Conservation (phyloP, 257 asterid genomes). For the Solanum etuberosum region DNA sequence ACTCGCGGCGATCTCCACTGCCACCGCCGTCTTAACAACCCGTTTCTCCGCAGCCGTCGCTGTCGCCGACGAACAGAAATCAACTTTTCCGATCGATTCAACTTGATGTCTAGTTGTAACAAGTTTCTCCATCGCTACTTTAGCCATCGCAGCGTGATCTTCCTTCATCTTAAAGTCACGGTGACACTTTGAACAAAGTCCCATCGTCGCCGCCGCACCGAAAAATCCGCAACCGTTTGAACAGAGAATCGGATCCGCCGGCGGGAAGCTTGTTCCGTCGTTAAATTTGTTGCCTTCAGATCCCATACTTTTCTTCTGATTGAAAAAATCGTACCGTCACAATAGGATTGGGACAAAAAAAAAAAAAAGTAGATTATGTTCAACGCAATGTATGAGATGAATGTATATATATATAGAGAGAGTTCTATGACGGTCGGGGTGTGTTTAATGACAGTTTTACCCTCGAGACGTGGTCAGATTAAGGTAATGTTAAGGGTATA, state of each 20-base stretch:
- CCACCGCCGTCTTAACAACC: not conserved
- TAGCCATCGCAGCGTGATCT: slow-evolving; percentile 20
- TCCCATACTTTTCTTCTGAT: slow-evolving; percentile 8
- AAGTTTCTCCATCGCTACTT: slow-evolving; percentile 23
- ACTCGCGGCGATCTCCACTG: not conserved
- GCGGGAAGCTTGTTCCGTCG: slow-evolving; percentile 21
- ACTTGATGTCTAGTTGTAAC: not conserved
- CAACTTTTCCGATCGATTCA: not conserved
- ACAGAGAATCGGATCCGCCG: slow-evolving; percentile 27
- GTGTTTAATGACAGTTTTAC: not conserved
- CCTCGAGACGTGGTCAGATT: not conserved
- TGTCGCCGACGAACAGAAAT: not conserved
- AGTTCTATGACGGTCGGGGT: not conserved
- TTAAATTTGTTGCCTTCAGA: slow-evolving; percentile 30
- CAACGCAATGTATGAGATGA: not conserved
- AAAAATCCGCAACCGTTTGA: slow-evolving; percentile 39
- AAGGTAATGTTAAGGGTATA: not conserved
- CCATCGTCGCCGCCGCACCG: slow-evolving; percentile 34
- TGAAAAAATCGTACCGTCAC: not conserved
- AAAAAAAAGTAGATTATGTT: not conserved
- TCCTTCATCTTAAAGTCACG: slow-evolving; percentile 19
- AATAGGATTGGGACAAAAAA: too few species aligned
- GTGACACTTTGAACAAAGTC: slow-evolving; percentile 38
- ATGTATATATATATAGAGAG: not conserved
- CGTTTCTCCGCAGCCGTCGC: not conserved